These are phyloP conservation scores for Sanghuangporus baumii DNA, from an alignment of 1,284 basidiomycete species.

Conservation along the genomic window DNA sequence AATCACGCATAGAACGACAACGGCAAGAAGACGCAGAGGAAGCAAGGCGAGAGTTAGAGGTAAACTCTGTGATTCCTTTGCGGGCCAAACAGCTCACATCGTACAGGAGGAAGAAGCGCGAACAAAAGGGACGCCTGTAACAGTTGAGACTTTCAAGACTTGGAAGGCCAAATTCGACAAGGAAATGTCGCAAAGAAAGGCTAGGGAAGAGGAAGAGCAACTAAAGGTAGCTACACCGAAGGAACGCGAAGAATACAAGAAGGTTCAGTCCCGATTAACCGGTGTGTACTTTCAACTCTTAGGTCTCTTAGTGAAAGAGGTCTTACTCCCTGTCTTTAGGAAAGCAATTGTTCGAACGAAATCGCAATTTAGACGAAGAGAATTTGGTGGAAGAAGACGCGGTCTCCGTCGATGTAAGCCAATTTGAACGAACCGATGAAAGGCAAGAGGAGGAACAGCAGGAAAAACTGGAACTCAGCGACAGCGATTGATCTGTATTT, in stretches of 20 bases:
- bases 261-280: constrained; percentile 54
- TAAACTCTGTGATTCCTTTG: constrained; percentile 27
- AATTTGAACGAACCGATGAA: constrained; percentile 70
- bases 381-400: constrained; percentile 76
- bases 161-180: constrained; percentile 82
- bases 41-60: constrained; percentile 73
- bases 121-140: constrained; percentile 88
- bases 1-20: constrained; percentile 50
- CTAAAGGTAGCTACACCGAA: constrained; percentile 72
- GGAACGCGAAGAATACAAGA: constrained; percentile 87
- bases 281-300: constrained; percentile 42
- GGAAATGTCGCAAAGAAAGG: constrained; percentile 56
- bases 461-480: constrained; percentile 66
- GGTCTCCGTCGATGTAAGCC: constrained; percentile 79
- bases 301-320: not conserved
- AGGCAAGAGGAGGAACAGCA: constrained; percentile 61
- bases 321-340: constrained; percentile 40
- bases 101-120: constrained; percentile 82
- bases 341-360: constrained; percentile 83
- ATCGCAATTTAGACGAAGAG: constrained; percentile 67
- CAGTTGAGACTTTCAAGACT: constrained; percentile 68
- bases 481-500: constrained; percentile 56
- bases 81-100: not conserved
- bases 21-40: constrained; percentile 64
- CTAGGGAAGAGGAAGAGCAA: constrained; percentile 77